Percentiles rank a stretch among this genome's conserved stretches.
Evolutionary conservation across 768 basidiomycete species (phyloP).

Genomic region (Agaricus subrufescens): DNA sequence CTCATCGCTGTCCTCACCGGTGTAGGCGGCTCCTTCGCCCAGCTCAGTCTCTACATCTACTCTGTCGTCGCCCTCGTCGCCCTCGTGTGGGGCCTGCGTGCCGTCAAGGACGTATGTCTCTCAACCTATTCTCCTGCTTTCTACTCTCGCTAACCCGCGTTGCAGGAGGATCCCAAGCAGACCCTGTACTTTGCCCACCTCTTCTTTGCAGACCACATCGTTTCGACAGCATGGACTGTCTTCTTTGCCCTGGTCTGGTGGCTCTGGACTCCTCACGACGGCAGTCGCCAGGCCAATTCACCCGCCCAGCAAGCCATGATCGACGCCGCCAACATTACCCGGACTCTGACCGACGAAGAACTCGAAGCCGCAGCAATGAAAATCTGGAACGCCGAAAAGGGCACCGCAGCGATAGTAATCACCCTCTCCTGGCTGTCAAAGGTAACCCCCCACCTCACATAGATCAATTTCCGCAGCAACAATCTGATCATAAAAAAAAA

Average conservation of each 20-base stretch:
- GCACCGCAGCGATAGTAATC: slow-evolving; percentile 71
- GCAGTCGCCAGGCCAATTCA: slow-evolving; percentile 74
- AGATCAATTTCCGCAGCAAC: not conserved
- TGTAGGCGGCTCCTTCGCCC: slow-evolving; percentile 88
- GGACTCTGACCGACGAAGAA: slow-evolving; percentile 57
- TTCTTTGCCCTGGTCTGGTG: slow-evolving; percentile 92
- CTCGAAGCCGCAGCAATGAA: slow-evolving; percentile 67
- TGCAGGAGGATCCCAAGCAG: slow-evolving; percentile 83
- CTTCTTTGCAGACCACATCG: slow-evolving; percentile 87
- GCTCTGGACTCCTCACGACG: slow-evolving; percentile 89
- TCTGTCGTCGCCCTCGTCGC: slow-evolving; percentile 79
- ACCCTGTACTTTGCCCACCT: slow-evolving; percentile 88
- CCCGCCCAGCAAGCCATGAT: slow-evolving; percentile 86
- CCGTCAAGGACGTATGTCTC: slow-evolving; percentile 72
- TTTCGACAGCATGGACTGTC: slow-evolving; percentile 88
- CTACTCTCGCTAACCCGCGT: slow-evolving; percentile 13
- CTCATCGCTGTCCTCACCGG: slow-evolving; percentile 88
- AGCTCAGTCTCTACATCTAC: slow-evolving; percentile 91
- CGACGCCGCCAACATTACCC: slow-evolving; percentile 46
- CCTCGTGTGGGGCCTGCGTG: slow-evolving; percentile 82
- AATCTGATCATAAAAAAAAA: not conserved
- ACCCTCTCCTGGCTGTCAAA: slow-evolving; percentile 83
- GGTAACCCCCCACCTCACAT: slow-evolving; percentile 39
- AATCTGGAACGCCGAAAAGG: slow-evolving; percentile 91
- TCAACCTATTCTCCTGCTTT: slow-evolving; percentile 5